Conservation (phyloP, 495 filamentous ascomycete species). For the Stereocaulon alpinum region DNA sequence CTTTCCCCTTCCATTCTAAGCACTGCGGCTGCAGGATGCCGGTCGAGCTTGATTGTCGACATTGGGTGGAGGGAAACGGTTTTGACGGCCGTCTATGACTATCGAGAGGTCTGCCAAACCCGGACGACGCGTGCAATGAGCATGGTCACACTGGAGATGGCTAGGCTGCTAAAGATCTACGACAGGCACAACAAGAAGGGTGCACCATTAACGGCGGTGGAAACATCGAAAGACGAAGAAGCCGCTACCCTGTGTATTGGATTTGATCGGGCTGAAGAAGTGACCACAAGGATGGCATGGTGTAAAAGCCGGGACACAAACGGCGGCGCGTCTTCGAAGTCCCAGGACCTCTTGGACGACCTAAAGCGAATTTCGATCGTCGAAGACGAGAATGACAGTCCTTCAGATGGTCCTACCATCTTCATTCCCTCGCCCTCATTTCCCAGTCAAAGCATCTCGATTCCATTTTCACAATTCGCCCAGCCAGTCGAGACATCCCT, state of each 20-base stretch:
- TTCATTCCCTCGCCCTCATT: slow-evolving; percentile 37
- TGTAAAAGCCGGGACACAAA: slow-evolving; percentile 32
- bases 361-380: not conserved
- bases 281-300: slow-evolving; percentile 65
- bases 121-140: slow-evolving; percentile 67
- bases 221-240: not conserved
- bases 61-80: slow-evolving; percentile 86
- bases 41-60: slow-evolving; percentile 73
- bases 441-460: slow-evolving; percentile 36
- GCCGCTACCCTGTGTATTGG: slow-evolving; percentile 27
- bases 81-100: slow-evolving; percentile 77
- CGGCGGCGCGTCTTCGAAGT: slow-evolving; percentile 4
- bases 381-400: slow-evolving; percentile 4
- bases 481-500: slow-evolving; percentile 67
- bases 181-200: slow-evolving; percentile 11
- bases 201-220: slow-evolving; percentile 12
- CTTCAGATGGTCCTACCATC: slow-evolving; percentile 13
- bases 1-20: slow-evolving; percentile 62
- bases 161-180: slow-evolving; percentile 45
- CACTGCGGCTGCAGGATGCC: slow-evolving; percentile 67
- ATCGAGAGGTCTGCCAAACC: slow-evolving; percentile 58
- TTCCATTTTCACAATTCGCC: slow-evolving; percentile 59
- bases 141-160: slow-evolving; percentile 56
- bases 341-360: slow-evolving; percentile 2
- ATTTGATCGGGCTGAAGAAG: slow-evolving; percentile 72